Conservation (phyloP, 2,329 filamentous ascomycete species). For the Colletotrichum falcatum region DNA sequence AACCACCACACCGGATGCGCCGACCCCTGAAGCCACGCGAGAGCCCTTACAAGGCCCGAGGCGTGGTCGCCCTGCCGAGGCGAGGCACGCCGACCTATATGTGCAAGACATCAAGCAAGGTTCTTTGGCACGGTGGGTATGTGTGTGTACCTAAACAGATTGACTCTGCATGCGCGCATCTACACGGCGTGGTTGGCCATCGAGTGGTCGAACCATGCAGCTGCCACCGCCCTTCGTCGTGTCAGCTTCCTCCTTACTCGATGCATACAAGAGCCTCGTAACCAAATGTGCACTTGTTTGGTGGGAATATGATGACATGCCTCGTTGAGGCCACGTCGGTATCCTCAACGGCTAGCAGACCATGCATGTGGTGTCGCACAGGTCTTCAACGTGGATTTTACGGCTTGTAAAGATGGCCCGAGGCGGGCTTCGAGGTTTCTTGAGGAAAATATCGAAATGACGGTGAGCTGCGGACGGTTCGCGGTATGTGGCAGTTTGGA, state of each 20-base stretch:
- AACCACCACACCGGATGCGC: neutral
- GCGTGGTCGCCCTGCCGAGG: neutral
- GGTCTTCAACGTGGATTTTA: neutral
- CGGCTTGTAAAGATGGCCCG: neutral
- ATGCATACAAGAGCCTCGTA: neutral
- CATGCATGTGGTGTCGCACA: neutral
- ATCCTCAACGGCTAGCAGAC: neutral
- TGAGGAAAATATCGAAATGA: neutral
- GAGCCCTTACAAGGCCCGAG: neutral
- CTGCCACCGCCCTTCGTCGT: neutral
- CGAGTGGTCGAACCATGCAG: neutral
- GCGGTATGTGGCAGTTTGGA: neutral
- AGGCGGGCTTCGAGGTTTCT: neutral
- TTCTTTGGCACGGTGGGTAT: neutral
- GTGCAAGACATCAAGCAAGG: neutral
- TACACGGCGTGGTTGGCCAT: too few relatives aligned
- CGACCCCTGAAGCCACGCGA: slow-evolving; percentile 9
- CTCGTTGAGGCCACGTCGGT: neutral
- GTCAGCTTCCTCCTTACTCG: neutral
- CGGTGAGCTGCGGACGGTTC: neutral
- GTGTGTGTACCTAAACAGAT: neutral
- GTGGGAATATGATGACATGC: neutral
- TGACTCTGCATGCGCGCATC: neutral
- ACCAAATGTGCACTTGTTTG: neutral
- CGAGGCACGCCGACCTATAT: too few relatives aligned